Percentiles rank a stretch among this genome's conserved stretches.
Evolutionary conservation across 805 yeast species (phyloP).

Genomic region (Sungouiella thailandica): DNA sequence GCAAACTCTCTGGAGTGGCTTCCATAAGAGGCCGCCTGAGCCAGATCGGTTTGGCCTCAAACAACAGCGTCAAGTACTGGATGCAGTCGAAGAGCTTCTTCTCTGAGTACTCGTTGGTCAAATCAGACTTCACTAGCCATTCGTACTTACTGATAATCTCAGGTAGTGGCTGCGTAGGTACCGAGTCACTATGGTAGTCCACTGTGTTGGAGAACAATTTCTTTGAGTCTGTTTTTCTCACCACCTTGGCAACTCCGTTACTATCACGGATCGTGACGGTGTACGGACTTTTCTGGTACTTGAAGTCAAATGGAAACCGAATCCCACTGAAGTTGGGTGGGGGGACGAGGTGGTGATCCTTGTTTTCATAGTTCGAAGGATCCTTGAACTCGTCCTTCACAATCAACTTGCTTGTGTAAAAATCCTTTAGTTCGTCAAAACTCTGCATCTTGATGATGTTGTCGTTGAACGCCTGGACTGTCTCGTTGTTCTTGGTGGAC

Average conservation of each 20-base stretch:
- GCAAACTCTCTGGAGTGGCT: conserved; percentile 45
- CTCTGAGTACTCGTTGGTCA: conserved; percentile 30
- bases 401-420: conserved; percentile 19
- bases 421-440: conserved; percentile 21
- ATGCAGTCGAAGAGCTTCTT: conserved; percentile 39
- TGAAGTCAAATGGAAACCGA: conserved; percentile 71
- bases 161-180: conserved; percentile 48
- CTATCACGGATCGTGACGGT: conserved; percentile 45
- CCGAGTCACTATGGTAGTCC: conserved; percentile 37
- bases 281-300: conserved; percentile 67
- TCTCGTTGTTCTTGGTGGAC: conserved; percentile 48
- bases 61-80: conserved; percentile 41
- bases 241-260: conserved; percentile 54
- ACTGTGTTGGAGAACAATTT: conserved; percentile 53
- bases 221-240: conserved; percentile 38
- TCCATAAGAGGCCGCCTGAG: conserved; percentile 65
- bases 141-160: conserved; percentile 36
- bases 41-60: conserved; percentile 79
- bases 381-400: conserved; percentile 26
- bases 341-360: conserved; percentile 65
- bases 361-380: conserved; percentile 21
- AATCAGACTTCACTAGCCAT: conserved; percentile 30
- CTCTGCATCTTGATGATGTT: conserved; percentile 20
- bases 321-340: conserved; percentile 80
- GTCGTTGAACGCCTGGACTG: conserved; percentile 25